Evolutionary conservation across 2,329 filamentous ascomycete species (phyloP), one percentile per base, ranked within the genome.

Genomic region (Hymenoscyphus scutula): DNA sequence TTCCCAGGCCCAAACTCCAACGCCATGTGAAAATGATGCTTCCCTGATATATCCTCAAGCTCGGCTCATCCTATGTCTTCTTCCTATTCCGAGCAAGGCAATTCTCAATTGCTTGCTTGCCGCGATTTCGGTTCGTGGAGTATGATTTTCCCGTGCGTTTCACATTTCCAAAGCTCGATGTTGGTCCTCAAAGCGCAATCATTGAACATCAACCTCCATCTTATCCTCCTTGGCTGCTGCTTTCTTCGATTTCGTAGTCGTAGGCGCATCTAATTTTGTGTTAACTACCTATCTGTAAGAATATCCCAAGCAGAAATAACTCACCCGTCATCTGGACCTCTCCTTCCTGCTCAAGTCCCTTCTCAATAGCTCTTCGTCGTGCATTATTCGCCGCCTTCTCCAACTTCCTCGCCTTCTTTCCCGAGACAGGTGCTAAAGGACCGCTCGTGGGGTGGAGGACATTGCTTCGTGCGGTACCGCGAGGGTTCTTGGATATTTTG

Each of bases 401-500:
- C 13, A 75, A 56, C 56, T 75, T 75, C 32, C 69, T 68, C 7
- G 73, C 73, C 58, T 75, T 75, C 68, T 75, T 75, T 7, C 67
- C 66, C 1, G 73, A 74, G 4, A 73, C 23, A 3, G 72, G 73
- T 59, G 73, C 73, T 56, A 67, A 23, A 8, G 70, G 69, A 10
- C 73, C 73, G 58, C 72, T 71, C 0, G 72, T 75, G 37, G 73
- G 72, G 58, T 68, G 58, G 2, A 75, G 62, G 32, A 74, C 73
- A 53, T 56, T 71, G 61, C 70, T 73, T 54, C 53, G 61, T 54
- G 69, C 66, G 5, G 69, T 72, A 30, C 73, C 73, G 62, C 72
- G 65, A 54, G 73, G 63, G 48, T 74, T 73, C 62, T 75, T 75
- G 19, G 64, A 64, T 61, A 74, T 62, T 56, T 66, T 67, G 53